phyloP scores from a whole-genome alignment of 805 yeast genomes.

The Nakazawaea holstii region DNA sequence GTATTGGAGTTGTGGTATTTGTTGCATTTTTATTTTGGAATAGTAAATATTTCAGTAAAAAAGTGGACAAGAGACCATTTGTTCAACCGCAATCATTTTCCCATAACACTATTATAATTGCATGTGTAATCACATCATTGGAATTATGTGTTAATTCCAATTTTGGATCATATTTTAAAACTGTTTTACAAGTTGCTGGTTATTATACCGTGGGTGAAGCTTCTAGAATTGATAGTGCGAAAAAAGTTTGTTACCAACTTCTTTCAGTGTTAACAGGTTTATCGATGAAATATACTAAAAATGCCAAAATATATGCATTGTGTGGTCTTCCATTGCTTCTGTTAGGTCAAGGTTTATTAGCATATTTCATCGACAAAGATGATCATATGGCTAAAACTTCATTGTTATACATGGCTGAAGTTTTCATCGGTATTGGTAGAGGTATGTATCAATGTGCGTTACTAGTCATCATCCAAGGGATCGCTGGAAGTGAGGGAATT shows the following conservation, averaged over 20 bases:
- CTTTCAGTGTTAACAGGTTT: conserved; percentile 22
- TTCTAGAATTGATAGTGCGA: conserved; percentile 24
- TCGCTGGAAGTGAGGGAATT: conserved; percentile 22
- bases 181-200: conserved; percentile 25
- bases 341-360: conserved; percentile 23
- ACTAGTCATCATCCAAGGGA: conserved; percentile 23
- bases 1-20: conserved; percentile 19
- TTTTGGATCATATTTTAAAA: conserved; percentile 21
- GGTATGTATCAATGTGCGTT: conserved; percentile 20
- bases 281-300: conserved; percentile 23
- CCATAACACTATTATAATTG: conserved; percentile 14
- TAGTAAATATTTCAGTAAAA: not conserved
- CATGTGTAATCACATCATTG: conserved; percentile 16
- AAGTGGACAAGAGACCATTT: conserved; percentile 17
- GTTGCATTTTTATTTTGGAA: conserved; percentile 16
- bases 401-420: conserved; percentile 17
- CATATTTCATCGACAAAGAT: conserved; percentile 18
- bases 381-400: conserved; percentile 14
- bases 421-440: conserved; percentile 24
- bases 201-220: conserved; percentile 24
- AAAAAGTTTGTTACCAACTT: conserved; percentile 22
- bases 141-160: conserved; percentile 22
- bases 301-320: conserved; percentile 20
- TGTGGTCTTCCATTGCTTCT: conserved; percentile 19
- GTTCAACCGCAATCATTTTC: conserved; percentile 21